Evolutionary conservation across 2,329 filamentous ascomycete species (phyloP), one percentile per base, ranked within the genome.

Genomic region (Thelonectria olida): DNA sequence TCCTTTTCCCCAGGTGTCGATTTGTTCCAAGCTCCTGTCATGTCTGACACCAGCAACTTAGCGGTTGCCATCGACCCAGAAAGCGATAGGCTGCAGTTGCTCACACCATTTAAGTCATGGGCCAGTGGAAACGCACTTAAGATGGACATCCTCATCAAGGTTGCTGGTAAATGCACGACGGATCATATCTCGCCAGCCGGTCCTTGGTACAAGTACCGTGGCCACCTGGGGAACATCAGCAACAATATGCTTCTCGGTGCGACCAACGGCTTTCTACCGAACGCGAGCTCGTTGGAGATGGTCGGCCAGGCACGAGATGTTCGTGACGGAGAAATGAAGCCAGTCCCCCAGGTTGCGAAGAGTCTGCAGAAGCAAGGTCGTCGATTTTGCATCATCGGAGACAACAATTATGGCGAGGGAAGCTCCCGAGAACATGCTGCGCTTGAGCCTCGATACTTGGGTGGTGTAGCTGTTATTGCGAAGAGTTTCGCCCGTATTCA

Each of bases 401-500:
- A 78, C 17, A 63, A 65, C 28, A 79, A 93, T 81, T 96, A 96
- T 81, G 92, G 92, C 73, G 92, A 96, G 80, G 92, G 92, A 66
- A 90, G 85, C 72, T 94, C 92, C 57, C 89, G 92, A 82, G 92
- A 96, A 81, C 92, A 96, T 78, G 92, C 92, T 70, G 92, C 92
- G 72, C 85, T 96, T 62, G 91, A 96, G 83, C 92, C 92, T 69
- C 85, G 92, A 74, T 92, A 93, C 82, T 85, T 96, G 63, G 92
- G 92, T 69, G 92, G 92, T 77, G 85, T 93, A 70, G 89, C 92
- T 68, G 91, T 96, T 78, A 92, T 96, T 73, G 90, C 87, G 76
- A 88, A 90, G 79, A 90, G 86, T 63, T 96, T 96, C 79, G 92
- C 92, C 72, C 90, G 92, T 85, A 96, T 96, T 74, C 92, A 96